Base-by-base conservation (phyloP, 441 rosid genomes). In the Gossypium gossypioides region DNA sequence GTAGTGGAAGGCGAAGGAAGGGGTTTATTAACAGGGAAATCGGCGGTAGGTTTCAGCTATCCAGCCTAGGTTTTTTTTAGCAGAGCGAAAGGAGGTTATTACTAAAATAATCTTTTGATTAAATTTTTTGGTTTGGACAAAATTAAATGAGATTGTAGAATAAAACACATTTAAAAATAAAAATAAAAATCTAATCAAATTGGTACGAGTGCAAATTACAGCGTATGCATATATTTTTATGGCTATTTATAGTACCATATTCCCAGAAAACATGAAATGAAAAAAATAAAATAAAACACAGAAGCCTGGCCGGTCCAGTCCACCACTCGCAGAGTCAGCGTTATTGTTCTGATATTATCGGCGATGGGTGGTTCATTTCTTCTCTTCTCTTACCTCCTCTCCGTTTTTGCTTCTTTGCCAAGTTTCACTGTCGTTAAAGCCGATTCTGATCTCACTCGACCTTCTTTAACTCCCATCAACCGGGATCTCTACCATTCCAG, bases 401-500 rank as follows among this genome's bases (percentile, higher is more conserved):
- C 68, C 54, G 15, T 77, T 21, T 57, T 66, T 42, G 65, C 82
- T 72, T 77, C 34, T 60, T 74, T 81, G 21, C 69, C 46, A 74
- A 68, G 42, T 29, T 76, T 80, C 12, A 74, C 68, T 1, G 56
- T 77, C 54, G 78, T 75, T 68, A 15, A 71, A 52, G 82, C 77
- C 64, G 76, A 57, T 29, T 74, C 65, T 51, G 34, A 72, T 29
- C 78, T 81, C 54, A 69, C 78, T 27, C 72, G 61, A 55, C 73
- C 77, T 6, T 77, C 86, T 73, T 12, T 72, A n/a, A 89, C 92
- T 27, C 94, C 96, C 24, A 89, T 96, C 79, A 90, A 91, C 83
- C 84, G 85, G 69, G 97, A 93, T 89, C 98, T 96, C 77, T 96
- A 96, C 77, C 98, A 89, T 80, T 91, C 97, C 80, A 93, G 98